Base-by-base conservation (phyloP, 2,329 filamentous ascomycete genomes). In the Fusarium anguioides region DNA sequence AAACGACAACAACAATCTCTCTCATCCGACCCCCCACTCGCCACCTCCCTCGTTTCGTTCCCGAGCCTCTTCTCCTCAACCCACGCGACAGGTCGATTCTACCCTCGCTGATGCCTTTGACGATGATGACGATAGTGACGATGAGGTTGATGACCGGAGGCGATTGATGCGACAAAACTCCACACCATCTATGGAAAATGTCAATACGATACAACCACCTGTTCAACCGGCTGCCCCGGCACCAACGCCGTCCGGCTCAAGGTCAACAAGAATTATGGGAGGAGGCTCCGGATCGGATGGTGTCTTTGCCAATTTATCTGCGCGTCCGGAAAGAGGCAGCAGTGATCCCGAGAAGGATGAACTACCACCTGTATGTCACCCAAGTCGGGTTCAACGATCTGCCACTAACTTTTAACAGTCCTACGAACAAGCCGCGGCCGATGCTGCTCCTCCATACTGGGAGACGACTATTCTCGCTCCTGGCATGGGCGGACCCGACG, bases 401-500 rank as follows among this genome's bases (percentile, higher is more conserved):
- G 21, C 35, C 71, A 71, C 80, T 83, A 75, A 84, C 76, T 39
- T n/a, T 63, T 46, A 36, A 31, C 15, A 97, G 93, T 94, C 95
- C 33, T 99, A 99, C 78, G 96, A 99, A 84, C 95, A 98, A 87
- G 96, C 96, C 17, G 96, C 96, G 5, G 95, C 95, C 39, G 96
- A 99, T 78, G 91, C 94, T 23, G 96, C 96, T 45, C 96, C 96
- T 2, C 96, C 96, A 0, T 99, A 99, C 80, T 99, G 96, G 96
- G 96, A 99, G 82, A 99, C 96, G 8, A 98, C 96, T 0, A 97
- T 99, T 68, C 87, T 99, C 49, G 95, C 94, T 0, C 96, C 96
- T 1, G 96, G 95, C 54, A 88, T 96, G 68, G 91, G 91, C 50
- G 92, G 91, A n/a, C 88, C 90, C 36, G 94, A 98, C 75, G 96